phyloP scores from a whole-genome alignment of 306 rosid species.

The Sechiopsis laciniata region DNA sequence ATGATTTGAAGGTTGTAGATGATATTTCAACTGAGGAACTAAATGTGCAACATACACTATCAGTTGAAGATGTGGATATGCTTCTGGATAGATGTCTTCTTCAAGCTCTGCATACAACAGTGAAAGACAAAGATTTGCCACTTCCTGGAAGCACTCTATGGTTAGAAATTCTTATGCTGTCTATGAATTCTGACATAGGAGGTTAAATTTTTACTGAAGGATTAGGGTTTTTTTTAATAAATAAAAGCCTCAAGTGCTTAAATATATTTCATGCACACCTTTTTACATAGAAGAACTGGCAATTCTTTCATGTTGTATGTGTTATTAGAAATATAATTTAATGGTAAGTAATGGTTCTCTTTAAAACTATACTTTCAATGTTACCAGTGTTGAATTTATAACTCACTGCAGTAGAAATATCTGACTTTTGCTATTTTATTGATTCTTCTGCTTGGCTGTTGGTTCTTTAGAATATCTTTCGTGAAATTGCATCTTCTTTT shows the following conservation, averaged over 20 bases:
- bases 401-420: not conserved
- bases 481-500: not conserved
- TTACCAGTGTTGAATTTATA: conserved; percentile 7
- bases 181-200: conserved; percentile 6
- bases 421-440: not conserved
- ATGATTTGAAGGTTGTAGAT: conserved; percentile 56
- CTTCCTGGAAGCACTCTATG: conserved; percentile 94
- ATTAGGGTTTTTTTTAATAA: too few relatives aligned
- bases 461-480: not conserved
- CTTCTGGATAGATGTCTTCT: conserved; percentile 85
- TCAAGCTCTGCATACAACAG: conserved; percentile 82
- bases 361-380: not conserved
- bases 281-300: not conserved
- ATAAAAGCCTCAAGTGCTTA: not conserved
- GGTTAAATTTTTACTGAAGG: not conserved
- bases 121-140: conserved; percentile 82
- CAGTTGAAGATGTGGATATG: conserved; percentile 62
- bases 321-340: not conserved
- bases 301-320: not conserved
- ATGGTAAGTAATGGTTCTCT: not conserved
- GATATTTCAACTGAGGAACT: conserved; percentile 34
- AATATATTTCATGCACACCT: not conserved
- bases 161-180: conserved; percentile 31
- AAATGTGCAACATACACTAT: conserved; percentile 47
- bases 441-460: not conserved